phyloP scores from a whole-genome alignment of 1,139 yeast species.

The Hyphopichia fennica region DNA sequence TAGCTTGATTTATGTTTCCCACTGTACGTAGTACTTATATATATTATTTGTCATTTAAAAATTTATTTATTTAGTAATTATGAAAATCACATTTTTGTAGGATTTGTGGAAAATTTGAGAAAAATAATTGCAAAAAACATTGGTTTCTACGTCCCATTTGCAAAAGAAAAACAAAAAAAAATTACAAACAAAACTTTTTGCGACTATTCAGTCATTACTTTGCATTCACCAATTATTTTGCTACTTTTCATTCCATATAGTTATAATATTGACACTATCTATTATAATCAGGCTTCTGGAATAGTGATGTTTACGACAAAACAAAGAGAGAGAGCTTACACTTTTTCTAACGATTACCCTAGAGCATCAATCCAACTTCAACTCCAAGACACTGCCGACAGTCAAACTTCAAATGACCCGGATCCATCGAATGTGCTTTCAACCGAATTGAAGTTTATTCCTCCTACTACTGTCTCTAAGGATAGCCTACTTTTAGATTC shows the following conservation, averaged over 20 bases:
- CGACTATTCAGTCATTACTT: no score
- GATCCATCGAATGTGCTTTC: neutral
- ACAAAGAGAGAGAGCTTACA: neutral
- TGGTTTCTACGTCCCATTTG: no score
- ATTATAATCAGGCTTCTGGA: no score
- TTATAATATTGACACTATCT: no score
- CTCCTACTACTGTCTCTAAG: neutral
- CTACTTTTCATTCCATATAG: no score
- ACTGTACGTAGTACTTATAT: neutral
- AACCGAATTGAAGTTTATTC: neutral
- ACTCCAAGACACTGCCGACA: neutral
- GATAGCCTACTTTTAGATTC: no score
- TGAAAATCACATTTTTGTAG: neutral
- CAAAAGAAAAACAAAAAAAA: no score
- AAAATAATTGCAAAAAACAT: neutral
- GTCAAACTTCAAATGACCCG: neutral
- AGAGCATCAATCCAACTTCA: neutral
- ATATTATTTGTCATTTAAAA: neutral
- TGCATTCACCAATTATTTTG: no score
- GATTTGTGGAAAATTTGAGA: neutral
- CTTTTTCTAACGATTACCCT: neutral
- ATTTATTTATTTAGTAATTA: neutral
- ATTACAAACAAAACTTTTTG: no score
- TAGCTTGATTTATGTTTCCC: neutral
- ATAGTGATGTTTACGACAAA: neutral